These are phyloP conservation scores for Calocybe cyanea DNA, from an alignment of 768 basidiomycete species.

Conservation along the genomic window DNA sequence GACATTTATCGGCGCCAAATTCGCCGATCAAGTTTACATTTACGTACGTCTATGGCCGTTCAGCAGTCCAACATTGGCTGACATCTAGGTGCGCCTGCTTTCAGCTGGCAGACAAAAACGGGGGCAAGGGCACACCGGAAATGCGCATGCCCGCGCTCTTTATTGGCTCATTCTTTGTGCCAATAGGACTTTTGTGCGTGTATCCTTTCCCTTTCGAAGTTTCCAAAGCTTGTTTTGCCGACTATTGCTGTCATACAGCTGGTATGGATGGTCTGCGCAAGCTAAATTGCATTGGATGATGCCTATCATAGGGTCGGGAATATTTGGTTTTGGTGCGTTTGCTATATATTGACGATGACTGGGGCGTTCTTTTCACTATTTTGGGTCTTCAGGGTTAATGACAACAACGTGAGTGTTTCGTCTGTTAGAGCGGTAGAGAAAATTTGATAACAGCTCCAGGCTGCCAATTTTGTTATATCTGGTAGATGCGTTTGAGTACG, in stretches of 20 bases:
- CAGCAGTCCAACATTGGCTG: neutral
- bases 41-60: conserved; percentile 27
- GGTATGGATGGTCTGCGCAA: conserved; percentile 87
- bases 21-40: conserved; percentile 45
- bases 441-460: conserved; percentile 27
- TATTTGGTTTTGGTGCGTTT: conserved; percentile 51
- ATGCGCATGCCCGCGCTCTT: conserved; percentile 74
- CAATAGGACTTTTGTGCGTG: conserved; percentile 66
- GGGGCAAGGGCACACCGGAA: conserved; percentile 67
- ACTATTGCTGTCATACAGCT: conserved; percentile 26
- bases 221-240: neutral
- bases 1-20: conserved; percentile 45
- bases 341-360: too few relatives aligned
- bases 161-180: conserved; percentile 65
- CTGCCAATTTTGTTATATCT: conserved; percentile 68
- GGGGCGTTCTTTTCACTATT: too few relatives aligned
- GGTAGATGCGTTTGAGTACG: conserved; percentile 67
- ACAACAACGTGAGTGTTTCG: conserved; percentile 46
- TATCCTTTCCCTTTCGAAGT: conserved; percentile 9
- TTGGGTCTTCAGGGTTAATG: conserved; percentile 41
- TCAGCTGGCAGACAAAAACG: conserved; percentile 49
- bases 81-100: neutral
- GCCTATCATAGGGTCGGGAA: conserved; percentile 63
- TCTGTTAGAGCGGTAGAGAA: conserved; percentile 2
- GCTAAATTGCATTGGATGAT: conserved; percentile 69